phyloP scores from a whole-genome alignment of 768 basidiomycete species.

The Favolaschia claudopus region DNA sequence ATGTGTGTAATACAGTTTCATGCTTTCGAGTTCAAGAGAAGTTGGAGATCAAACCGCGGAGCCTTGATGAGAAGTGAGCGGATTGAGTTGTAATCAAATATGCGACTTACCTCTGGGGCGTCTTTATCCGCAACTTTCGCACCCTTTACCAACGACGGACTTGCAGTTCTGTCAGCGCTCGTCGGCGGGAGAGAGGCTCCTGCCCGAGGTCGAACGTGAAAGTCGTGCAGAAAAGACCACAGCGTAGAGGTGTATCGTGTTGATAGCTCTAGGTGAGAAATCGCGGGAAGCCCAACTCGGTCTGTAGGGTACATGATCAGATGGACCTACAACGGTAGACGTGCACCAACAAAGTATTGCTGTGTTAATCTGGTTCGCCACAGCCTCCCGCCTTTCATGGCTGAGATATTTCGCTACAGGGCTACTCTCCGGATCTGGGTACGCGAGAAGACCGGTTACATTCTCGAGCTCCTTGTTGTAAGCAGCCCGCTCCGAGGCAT shows the following conservation, averaged over 20 bases:
- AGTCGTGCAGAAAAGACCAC: conserved; percentile 64
- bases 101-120: conserved; percentile 44
- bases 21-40: conserved; percentile 57
- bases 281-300: conserved; percentile 54
- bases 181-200: conserved; percentile 56
- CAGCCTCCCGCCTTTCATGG: conserved; percentile 76
- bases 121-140: conserved; percentile 40
- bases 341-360: conserved; percentile 79
- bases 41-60: conserved; percentile 62
- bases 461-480: conserved; percentile 77
- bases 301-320: conserved; percentile 45
- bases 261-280: conserved; percentile 69
- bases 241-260: conserved; percentile 71
- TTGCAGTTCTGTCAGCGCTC: conserved; percentile 22
- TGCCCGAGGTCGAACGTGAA: conserved; percentile 48
- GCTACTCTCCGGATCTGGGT: conserved; percentile 80
- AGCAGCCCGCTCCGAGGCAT: conserved; percentile 59
- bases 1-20: conserved; percentile 45
- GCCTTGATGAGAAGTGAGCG: conserved; percentile 30
- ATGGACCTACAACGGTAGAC: not conserved
- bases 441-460: conserved; percentile 84
- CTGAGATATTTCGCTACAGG: conserved; percentile 78
- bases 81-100: not conserved
- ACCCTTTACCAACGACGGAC: conserved; percentile 24
- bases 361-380: conserved; percentile 88